phyloP scores from a whole-genome alignment of 2,329 filamentous ascomycete species.

The Camptophora hylomeconis region DNA sequence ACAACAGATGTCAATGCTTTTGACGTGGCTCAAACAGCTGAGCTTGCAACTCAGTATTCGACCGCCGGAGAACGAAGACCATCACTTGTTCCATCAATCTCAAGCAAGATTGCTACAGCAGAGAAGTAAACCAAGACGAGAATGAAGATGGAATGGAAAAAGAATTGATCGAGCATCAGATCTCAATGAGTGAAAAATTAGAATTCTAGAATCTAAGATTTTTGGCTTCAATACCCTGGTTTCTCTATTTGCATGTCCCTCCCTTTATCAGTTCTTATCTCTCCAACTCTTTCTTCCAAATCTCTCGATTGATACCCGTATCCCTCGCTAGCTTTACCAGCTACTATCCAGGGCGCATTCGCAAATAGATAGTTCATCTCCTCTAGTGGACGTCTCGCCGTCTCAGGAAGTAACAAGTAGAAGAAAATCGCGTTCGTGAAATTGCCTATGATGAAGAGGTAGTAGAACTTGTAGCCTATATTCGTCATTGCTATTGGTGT shows the following conservation, averaged over 20 bases:
- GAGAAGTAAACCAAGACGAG: no score
- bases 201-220: no score
- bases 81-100: constrained; percentile 8
- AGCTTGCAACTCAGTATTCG: constrained; percentile 6
- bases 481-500: constrained; percentile 47
- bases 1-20: constrained; percentile 4
- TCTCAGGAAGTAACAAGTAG: constrained; percentile 55
- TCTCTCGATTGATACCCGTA: constrained; percentile 44
- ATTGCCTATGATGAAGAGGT: constrained; percentile 54
- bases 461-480: constrained; percentile 45
- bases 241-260: no score
- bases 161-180: no score
- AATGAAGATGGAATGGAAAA: no score
- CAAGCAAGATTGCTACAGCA: no score
- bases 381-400: constrained; percentile 42
- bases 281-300: constrained; percentile 44
- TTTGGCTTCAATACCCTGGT: no score
- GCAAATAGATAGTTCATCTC: constrained; percentile 57
- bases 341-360: constrained; percentile 51
- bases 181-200: no score
- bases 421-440: constrained; percentile 57
- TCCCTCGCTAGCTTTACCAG: constrained; percentile 40
- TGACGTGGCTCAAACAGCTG: constrained; percentile 6
- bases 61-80: constrained; percentile 5
- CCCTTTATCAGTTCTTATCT: constrained; percentile 40